Conservation (phyloP, 2,329 filamentous ascomycete genomes). For the Eutypa lata region DNA sequence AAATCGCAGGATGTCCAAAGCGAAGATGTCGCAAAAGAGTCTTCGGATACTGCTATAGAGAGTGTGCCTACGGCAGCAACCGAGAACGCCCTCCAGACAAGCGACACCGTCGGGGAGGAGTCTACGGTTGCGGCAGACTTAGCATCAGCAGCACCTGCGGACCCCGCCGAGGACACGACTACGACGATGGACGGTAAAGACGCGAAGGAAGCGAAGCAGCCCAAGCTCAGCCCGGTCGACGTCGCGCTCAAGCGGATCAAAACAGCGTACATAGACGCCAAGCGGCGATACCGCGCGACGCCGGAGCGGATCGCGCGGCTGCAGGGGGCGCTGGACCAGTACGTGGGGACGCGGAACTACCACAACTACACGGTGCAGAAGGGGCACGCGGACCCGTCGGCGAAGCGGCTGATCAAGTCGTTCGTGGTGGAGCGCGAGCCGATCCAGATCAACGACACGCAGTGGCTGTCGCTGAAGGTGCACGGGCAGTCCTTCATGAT, state of each 20-base stretch:
- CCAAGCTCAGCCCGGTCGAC: constrained; percentile 52
- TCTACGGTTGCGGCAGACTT: constrained; percentile 10
- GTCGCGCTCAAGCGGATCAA: constrained; percentile 72
- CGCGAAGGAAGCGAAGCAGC: constrained; percentile 25
- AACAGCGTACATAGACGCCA: constrained; percentile 75
- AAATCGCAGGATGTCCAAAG: constrained; percentile 1
- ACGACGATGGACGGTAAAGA: constrained; percentile 7
- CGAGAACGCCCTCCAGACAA: background rate
- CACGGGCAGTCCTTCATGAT: constrained; percentile 99
- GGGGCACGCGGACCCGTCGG: constrained; percentile 72
- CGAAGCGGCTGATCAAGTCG: constrained; percentile 88
- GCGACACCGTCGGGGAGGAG: constrained; percentile 1
- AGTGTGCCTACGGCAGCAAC: background rate
- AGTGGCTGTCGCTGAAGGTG: constrained; percentile 94
- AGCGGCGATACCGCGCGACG: constrained; percentile 80
- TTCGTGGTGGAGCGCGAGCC: constrained; percentile 76
- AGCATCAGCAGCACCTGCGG: constrained; percentile 22
- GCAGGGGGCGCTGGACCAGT: constrained; percentile 70
- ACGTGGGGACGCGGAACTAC: constrained; percentile 84
- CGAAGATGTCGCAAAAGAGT: background rate
- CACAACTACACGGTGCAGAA: constrained; percentile 99
- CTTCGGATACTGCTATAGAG: constrained; percentile 6
- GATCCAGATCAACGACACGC: constrained; percentile 83
- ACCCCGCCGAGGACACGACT: constrained; percentile 12
- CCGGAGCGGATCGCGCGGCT: constrained; percentile 68